Percentiles rank a stretch among this genome's conserved stretches.
Evolutionary conservation across 352 stramenopile species (phyloP).

Genomic region (Phytophthora quininea): DNA sequence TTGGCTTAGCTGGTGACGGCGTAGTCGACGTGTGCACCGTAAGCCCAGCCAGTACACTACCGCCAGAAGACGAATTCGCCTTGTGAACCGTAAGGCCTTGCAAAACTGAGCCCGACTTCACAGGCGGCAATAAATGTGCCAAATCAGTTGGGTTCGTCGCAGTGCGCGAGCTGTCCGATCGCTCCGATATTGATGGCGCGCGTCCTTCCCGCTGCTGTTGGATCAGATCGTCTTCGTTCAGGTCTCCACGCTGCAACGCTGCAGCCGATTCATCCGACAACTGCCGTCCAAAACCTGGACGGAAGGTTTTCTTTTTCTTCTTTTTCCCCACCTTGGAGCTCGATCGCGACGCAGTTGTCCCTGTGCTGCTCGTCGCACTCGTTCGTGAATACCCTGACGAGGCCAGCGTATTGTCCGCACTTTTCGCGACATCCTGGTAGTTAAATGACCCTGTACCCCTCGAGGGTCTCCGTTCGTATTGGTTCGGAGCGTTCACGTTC

Average conservation of each 20-base stretch:
- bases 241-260: constrained; percentile 74
- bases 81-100: constrained; percentile 68
- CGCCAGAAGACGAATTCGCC: constrained; percentile 18
- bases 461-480: constrained; percentile 44
- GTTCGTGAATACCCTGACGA: constrained; percentile 29
- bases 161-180: constrained; percentile 35
- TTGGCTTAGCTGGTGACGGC: constrained; percentile 30
- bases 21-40: constrained; percentile 61
- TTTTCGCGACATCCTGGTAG: constrained; percentile 56
- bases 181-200: constrained; percentile 23
- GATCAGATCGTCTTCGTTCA: constrained; percentile 77
- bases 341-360: constrained; percentile 33
- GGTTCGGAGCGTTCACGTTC: constrained; percentile 14
- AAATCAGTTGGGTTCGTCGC: constrained; percentile 61
- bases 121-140: constrained; percentile 66
- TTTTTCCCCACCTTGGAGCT: constrained; percentile 65
- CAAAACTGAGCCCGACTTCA: constrained; percentile 65
- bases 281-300: constrained; percentile 80
- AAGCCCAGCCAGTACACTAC: constrained; percentile 67
- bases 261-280: constrained; percentile 85
- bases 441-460: constrained; percentile 62
- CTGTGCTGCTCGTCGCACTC: constrained; percentile 36
- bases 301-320: constrained; percentile 89
- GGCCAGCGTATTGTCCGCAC: constrained; percentile 15
- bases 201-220: constrained; percentile 42